Evolutionary conservation across 2,329 filamentous ascomycete species (phyloP), one percentile per base, ranked within the genome.

Genomic region (Helminthosporium solani): DNA sequence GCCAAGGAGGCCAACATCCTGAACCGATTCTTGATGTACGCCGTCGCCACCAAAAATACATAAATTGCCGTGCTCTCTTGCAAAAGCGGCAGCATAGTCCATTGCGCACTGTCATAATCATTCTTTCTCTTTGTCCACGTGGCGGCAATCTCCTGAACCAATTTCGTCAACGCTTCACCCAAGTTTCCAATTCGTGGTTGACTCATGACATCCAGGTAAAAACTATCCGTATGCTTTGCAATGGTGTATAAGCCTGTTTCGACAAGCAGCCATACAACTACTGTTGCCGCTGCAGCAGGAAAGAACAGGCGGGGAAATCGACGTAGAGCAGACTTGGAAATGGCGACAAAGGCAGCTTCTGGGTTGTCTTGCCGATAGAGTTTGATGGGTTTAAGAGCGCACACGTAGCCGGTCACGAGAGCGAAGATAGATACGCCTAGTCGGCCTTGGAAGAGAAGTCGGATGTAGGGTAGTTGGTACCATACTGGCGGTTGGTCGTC

Each of bases 351-450:
- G 35, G 46, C 46, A 16, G 46, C 40, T 34, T 48, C 46, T 30
- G 42, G 46, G 30, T 44, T 48, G 37, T 43, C 40, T 33, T 43
- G 40, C 5, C 46, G 46, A 36, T 44, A 48, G 12, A 48, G 46
- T 35, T 48, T 48, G 36, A 48, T 42, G 12, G 46, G 46, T 20
- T 48, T 48, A 5, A 48, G 36, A 21, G 46, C 46, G 36, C 46
- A 48, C 14, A 48, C 46, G 41, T 48, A 48, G 46, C 46, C 46
- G 12, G 46, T 48, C 19, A 48, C 46, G 15, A 48, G 33, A 33
- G 46, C 46, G 40, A 48, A 48, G 46, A 48, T 40, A 23, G 46
- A 44, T 7, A 48, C 46, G 33, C 46, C 46, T 21, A 48, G 35
- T 18, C 46, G 46, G 37, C 46, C 46, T 28, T 43, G 46, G 14